Evolutionary conservation across 495 filamentous ascomycete species (phyloP), one percentile per base, ranked within the genome.

Genomic region (Aspergillus mulundensis): DNA sequence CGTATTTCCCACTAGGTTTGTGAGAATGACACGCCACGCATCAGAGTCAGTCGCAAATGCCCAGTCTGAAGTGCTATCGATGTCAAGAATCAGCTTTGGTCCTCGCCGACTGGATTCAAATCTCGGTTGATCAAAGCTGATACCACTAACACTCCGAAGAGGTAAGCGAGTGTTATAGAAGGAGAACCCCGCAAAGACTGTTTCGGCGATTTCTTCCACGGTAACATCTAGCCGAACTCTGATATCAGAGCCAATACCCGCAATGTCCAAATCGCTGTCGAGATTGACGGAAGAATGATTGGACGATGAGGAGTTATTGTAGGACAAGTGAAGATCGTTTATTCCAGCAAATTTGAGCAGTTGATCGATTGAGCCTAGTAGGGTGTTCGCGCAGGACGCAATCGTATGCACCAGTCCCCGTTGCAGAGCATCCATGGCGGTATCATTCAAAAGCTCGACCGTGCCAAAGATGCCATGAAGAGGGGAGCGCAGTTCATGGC

Each of bases 171-270:
- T 53, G 11, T 28, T 34, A 24, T 21, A 67, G 39, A 73, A 73
- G 47, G 65, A 61, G 23, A 68, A 61, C 7, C 84, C 84, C 0
- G 81, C 77, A 55, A 83, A 81, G 7, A 85, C 79, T 36, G 75
- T 77, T 18, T 86, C 84, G 5, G 78, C 65, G 5, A 85, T 82
- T 52, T 87, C 84, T 59, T 86, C 84, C 0, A 81, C 56, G 0
- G 86, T 69, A 0, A 69, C 49, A 43, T 78, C 78, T 28, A 87
- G 65, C 36, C 78, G 28, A 4, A 73, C 62, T n/a, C n/a, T n/a
- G n/a, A n/a, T n/a, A n/a, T n/a, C n/a, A n/a, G n/a, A n/a, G n/a
- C n/a, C n/a, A n/a, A n/a, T n/a, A n/a, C n/a, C n/a, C n/a, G n/a
- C n/a, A n/a, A n/a, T n/a, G n/a, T n/a, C n/a, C n/a, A n/a, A n/a